Percentiles rank a stretch among this genome's conserved stretches.
Conservation (phyloP, 306 rosid genomes). For the Parietaria judaica region DNA sequence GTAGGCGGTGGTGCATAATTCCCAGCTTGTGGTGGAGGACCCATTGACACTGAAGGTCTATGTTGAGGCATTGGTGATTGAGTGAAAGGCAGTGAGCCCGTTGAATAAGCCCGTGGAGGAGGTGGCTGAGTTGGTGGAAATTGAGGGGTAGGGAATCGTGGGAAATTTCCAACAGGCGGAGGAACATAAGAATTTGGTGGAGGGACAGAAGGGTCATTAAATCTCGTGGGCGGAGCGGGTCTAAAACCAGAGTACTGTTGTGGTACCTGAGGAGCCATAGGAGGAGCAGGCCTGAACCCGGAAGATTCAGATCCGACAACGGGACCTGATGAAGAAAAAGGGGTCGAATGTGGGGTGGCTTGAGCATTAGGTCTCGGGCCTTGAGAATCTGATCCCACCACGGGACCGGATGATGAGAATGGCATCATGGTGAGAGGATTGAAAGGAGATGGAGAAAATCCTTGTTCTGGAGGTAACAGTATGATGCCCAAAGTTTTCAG, state of each 20-base stretch:
- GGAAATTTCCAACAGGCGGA: conserved; percentile 39
- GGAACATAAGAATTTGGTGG: conserved; percentile 46
- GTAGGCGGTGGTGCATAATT: conserved; percentile 32
- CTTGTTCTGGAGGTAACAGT: conserved; percentile 51
- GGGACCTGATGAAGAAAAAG: conserved; percentile 65
- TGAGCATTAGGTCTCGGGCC: conserved; percentile 47
- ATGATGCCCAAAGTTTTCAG: conserved; percentile 74
- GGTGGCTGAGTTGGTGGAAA: conserved; percentile 40
- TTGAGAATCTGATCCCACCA: conserved; percentile 55
- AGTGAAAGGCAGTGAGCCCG: conserved; percentile 50
- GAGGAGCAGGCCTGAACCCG: conserved; percentile 51
- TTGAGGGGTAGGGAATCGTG: conserved; percentile 51
- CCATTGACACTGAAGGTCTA: conserved; percentile 58
- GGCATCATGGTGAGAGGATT: conserved; percentile 50
- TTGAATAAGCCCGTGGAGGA: conserved; percentile 30
- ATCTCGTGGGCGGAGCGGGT: conserved; percentile 52
- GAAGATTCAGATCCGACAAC: conserved; percentile 53
- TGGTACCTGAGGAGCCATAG: conserved; percentile 31
- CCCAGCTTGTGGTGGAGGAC: conserved; percentile 46
- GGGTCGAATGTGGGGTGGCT: conserved; percentile 43
- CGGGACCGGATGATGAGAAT: conserved; percentile 62
- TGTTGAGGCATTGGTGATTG: conserved; percentile 35
- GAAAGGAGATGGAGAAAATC: conserved; percentile 39
- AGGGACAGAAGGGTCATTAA: conserved; percentile 72
- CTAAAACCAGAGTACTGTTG: conserved; percentile 48